phyloP scores from a whole-genome alignment of 495 filamentous ascomycete species.

The Beverwykella pulmonaria region DNA sequence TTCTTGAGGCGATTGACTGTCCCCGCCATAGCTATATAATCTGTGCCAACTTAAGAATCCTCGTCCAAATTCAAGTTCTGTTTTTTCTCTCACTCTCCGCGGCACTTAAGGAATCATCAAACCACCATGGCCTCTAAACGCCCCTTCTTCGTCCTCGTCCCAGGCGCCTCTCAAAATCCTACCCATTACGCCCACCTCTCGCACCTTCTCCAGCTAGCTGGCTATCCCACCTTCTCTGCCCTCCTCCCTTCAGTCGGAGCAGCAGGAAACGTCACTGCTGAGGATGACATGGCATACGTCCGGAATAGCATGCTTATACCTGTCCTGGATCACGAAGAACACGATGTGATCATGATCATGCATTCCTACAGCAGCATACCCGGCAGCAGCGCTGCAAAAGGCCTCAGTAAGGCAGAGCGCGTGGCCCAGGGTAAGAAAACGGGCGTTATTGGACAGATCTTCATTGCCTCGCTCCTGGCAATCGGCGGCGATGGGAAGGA shows the following conservation, averaged over 20 bases:
- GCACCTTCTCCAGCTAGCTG: constrained; percentile 19
- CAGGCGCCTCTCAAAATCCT: constrained; percentile 15
- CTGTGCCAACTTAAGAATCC: no score
- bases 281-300: constrained; percentile 14
- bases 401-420: constrained; percentile 15
- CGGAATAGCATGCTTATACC: constrained; percentile 18
- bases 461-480: constrained; percentile 3
- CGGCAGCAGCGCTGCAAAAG: constrained; percentile 9
- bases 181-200: constrained; percentile 21
- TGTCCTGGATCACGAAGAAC: constrained; percentile 20
- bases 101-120: no score
- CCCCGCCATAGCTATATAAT: no score
- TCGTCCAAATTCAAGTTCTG: no score
- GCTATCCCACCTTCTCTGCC: constrained; percentile 23
- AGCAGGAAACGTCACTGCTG: constrained; percentile 12
- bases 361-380: constrained; percentile 19
- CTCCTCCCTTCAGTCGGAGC: constrained; percentile 13
- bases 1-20: no score
- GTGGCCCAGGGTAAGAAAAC: constrained; percentile 13
- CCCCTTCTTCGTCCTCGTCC: constrained; percentile 25
- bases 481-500: constrained; percentile 24
- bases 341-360: constrained; percentile 23
- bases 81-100: no score
- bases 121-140: constrained; percentile 25
- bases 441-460: constrained; percentile 26